Base-by-base conservation (phyloP, 805 yeast genomes). In the Blastobotrys terrestris region DNA sequence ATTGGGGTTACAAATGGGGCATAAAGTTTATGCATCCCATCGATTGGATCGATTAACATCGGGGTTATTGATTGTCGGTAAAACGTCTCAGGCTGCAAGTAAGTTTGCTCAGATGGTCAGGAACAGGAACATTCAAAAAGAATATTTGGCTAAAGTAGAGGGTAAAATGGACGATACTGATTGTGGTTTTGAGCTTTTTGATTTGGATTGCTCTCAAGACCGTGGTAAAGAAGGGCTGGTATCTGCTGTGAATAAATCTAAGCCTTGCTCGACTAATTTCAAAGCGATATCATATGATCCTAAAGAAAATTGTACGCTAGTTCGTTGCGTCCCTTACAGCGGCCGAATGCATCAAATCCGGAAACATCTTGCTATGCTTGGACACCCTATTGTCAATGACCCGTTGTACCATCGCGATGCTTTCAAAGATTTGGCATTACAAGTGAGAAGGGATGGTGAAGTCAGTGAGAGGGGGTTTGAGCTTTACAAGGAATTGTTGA, bases 321-420 rank as follows among this genome's bases (percentile, higher is more conserved):
- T 94, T 2, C 73, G 79, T 53, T 89, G 97, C 67, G 76, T 72
- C 58, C 98, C 98, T 1, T 66, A 77, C 14, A 91, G 98, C 0
- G 99, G 99, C 0, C 76, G 98, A 61, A 88, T 97, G 0, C 99
- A 92, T 67, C 99, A 92, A 64, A 90, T 92, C 48, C 72, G 99
- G 57, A 95, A 92, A 3, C 99, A 94, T 71, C 71, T 94, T 53
- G 95, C 90, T 63, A 81, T 76, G 55, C 60, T 90, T 6, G 97
- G 97, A 0, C 77, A 73, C 63, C 97, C 98, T 0, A 92, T 92
- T 44, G 87, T 83, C 1, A 90, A 94, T 63, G 99, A 92, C 67
- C 95, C 95, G 1, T 74, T 90, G 1, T 92, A 90, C 63, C 81
- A 90, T 4, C 84, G 84, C 58, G 77, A 74, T 18, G 67, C 68